phyloP scores from a whole-genome alignment of 495 filamentous ascomycete species.

The Lineolata rhizophorae region DNA sequence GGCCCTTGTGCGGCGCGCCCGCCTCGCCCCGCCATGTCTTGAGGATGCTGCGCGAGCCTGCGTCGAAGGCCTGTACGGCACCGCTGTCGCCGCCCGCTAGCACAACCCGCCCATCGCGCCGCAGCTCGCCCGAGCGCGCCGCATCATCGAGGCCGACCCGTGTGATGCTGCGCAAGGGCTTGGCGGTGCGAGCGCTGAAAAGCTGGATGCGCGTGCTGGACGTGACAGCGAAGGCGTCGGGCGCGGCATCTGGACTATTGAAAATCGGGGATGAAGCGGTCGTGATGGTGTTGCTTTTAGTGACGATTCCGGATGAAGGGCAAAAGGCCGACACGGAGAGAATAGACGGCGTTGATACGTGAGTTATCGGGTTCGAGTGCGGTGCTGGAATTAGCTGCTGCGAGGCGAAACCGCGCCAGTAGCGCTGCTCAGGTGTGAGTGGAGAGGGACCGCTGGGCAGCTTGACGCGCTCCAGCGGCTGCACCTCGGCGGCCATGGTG shows the following conservation, averaged over 20 bases:
- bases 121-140: constrained; percentile 64
- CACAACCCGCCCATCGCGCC: constrained; percentile 70
- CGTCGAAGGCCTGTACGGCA: constrained; percentile 83
- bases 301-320: no score
- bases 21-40: constrained; percentile 48
- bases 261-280: not conserved
- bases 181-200: constrained; percentile 71
- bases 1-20: no score
- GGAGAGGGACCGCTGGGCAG: constrained; percentile 51
- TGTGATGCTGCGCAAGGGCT: constrained; percentile 75
- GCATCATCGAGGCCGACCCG: constrained; percentile 49
- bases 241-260: not conserved
- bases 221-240: constrained; percentile 77
- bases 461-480: constrained; percentile 62
- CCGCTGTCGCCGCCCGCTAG: constrained; percentile 82
- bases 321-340: constrained; percentile 31
- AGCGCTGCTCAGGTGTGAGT: constrained; percentile 72
- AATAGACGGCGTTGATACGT: constrained; percentile 40
- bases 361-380: constrained; percentile 62
- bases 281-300: constrained; percentile 20
- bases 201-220: constrained; percentile 80
- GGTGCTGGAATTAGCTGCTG: constrained; percentile 69
- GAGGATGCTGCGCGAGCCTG: constrained; percentile 68
- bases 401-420: constrained; percentile 86
- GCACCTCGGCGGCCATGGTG: constrained; percentile 72